Base-by-base conservation (phyloP, 2,329 filamentous ascomycete genomes). In the Pseudocercospora pini-densiflorae region DNA sequence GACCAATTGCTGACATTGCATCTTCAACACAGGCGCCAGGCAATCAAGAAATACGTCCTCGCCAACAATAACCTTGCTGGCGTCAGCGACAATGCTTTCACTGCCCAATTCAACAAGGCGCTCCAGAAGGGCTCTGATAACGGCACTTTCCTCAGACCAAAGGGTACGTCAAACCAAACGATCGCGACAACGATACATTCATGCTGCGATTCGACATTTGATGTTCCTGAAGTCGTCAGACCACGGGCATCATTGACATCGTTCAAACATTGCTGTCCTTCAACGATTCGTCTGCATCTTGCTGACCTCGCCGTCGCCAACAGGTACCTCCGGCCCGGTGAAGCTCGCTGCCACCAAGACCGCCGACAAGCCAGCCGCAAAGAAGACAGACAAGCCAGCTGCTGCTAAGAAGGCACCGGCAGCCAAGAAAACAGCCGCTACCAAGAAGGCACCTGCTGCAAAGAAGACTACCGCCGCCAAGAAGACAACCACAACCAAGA, bases 131-230 rank as follows among this genome's bases (percentile, higher is more conserved):
- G 93, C 80, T 93, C 94, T 74, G 92, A 96, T 77, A 93, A 91
- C 86, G 92, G 92, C 70, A 86, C 92, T 75, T 97, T 97, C 79
- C 87, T 89, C 77, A 93, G 94, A 80, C 94, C 93, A 77, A 97
- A 97, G 89, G 93, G 93, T 93, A 86, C 73, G 88, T 84, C 57
- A 67, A 68, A 62, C 64, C 63, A 29, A 74, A 68, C 70, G 71
- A 72, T 74, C 66, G 59, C 43, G 68, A 45, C 67, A 64, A 70
- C 64, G 49, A 49, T 27, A 51, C 36, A 57, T 69, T 53, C 27
- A 45, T 67, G 23, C 40, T 36, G 43, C 67, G 43, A 63, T 61
- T 49, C 14, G 24, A 59, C 43, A 54, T 55, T 66, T 59, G 61
- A 67, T 51, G 55, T 68, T 31, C 29, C 36, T 53, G 36, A 40